phyloP scores from a whole-genome alignment of 805 yeast genomes.

The Sugiyamaella floridensis region DNA sequence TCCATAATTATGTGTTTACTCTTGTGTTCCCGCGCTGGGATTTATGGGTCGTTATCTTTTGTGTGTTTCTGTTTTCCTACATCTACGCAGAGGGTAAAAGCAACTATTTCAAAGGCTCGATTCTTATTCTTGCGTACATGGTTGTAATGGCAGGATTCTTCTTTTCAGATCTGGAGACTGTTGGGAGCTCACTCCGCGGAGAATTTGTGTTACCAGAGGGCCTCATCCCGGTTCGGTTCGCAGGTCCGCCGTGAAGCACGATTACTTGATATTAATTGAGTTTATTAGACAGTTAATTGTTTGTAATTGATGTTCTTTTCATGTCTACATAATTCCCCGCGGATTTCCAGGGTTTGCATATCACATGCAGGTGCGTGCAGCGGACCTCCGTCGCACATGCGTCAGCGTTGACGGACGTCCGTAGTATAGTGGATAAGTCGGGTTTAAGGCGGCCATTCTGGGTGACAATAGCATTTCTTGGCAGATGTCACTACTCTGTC shows the following conservation, averaged over 20 bases:
- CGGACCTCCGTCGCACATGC: neutral
- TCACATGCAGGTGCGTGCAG: neutral
- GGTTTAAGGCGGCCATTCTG: neutral
- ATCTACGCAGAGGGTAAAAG: conserved; percentile 95
- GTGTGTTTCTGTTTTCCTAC: conserved; percentile 85
- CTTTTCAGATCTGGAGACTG: conserved; percentile 36
- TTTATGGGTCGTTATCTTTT: conserved; percentile 71
- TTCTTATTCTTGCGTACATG: conserved; percentile 68
- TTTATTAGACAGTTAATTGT: too few relatives aligned
- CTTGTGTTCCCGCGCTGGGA: conserved; percentile 96
- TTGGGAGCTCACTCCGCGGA: neutral
- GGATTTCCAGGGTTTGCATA: too few relatives aligned
- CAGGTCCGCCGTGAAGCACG: neutral
- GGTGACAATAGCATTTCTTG: too few relatives aligned
- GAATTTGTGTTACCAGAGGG: conserved; percentile 1
- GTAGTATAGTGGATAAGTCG: neutral
- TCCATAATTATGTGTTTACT: conserved; percentile 46
- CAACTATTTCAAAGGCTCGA: conserved; percentile 92
- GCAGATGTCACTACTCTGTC: too few relatives aligned
- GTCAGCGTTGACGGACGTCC: neutral
- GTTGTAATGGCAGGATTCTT: conserved; percentile 78
- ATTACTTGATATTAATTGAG: neutral
- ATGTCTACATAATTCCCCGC: too few relatives aligned
- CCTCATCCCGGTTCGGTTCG: neutral
- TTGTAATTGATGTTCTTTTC: too few relatives aligned